Base-by-base conservation (phyloP, 2,329 filamentous ascomycete species). In the Penicillium paneum region DNA sequence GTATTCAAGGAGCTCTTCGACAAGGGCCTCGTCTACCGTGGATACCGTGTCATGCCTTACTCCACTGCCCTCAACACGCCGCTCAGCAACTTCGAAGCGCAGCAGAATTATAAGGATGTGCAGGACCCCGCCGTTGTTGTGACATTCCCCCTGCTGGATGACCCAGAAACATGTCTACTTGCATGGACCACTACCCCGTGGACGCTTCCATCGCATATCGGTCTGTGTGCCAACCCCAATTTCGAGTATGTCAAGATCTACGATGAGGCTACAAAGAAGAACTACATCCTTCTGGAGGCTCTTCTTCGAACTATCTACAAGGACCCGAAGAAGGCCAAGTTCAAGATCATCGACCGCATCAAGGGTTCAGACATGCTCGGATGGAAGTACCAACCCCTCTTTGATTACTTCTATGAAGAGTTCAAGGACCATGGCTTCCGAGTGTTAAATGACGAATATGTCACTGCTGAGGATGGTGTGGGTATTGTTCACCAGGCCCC, bases 401-500 rank as follows among this genome's bases (percentile, higher is more conserved):
- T 97, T 73, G 83, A 89, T 68, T 97, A 96, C 76, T 93, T 94
- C 73, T 88, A 89, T 64, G 89, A 94, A 11, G 84, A 93, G 42
- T 97, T 94, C 80, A 90, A 93, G 74, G 89, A 95, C 53, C 74
- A 84, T 56, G 91, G 85, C 4, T 97, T 96, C 81, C 84, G 81
- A 64, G 88, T 97, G 5, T 71, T 96, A 60, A 91, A 89, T 63
- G 93, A 89, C 35, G 85, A 81, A 7, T 97, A 97, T 67, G 92
- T 97, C 54, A 94, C 90, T 26, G 85, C 88, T 29, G 91, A 94
- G 56, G 91, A 90, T 67, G 93, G 93, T 85, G 90, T 91, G 32
- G 93, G 93, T 68, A 88, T 97, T 59, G 93, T 97, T 41, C 93
- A 97, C 74, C 91, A 97, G 74, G 83, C 93, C 5, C 93, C 93